Evolutionary conservation across 352 stramenopile species (phyloP).

Genomic region (Phytophthora sp.): DNA sequence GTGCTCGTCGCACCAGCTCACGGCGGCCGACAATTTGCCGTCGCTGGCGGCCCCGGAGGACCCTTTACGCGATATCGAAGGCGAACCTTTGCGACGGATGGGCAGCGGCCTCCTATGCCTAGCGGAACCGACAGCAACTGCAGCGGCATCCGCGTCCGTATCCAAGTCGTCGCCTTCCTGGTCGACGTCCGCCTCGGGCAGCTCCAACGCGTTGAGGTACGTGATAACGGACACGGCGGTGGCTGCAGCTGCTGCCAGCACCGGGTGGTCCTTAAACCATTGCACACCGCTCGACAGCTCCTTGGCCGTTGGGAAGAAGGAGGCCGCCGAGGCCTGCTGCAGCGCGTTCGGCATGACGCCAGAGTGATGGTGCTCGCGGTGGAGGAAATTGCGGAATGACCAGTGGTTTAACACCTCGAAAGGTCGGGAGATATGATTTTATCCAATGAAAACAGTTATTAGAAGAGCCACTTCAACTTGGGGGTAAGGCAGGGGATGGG

Average conservation of each 20-base stretch:
- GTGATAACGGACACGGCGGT: slow-evolving; percentile 87
- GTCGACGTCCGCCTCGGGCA: slow-evolving; percentile 20
- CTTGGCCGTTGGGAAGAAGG: slow-evolving; percentile 88
- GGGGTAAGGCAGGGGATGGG: background rate
- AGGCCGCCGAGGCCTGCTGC: slow-evolving; percentile 46
- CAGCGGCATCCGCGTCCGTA: background rate
- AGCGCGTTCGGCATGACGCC: slow-evolving; percentile 25
- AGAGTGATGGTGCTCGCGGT: slow-evolving; percentile 25
- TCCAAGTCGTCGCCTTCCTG: slow-evolving; percentile 2
- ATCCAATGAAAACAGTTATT: too few species aligned
- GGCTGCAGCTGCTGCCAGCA: slow-evolving; percentile 76
- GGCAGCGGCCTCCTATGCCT: slow-evolving; percentile 1
- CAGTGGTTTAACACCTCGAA: slow-evolving; percentile 20
- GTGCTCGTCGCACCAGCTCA: slow-evolving; percentile 87
- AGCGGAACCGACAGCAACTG: background rate
- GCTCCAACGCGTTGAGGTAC: slow-evolving; percentile 68
- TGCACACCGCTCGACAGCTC: slow-evolving; percentile 84
- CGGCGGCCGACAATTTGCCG: slow-evolving; percentile 59
- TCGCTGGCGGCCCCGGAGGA: slow-evolving; percentile 31
- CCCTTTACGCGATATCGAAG: slow-evolving; percentile 28
- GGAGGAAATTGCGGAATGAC: slow-evolving; percentile 23
- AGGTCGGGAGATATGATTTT: too few species aligned
- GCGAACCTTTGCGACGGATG: slow-evolving; percentile 28
- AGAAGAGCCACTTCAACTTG: slow-evolving; percentile 29
- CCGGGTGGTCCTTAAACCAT: slow-evolving; percentile 88